These are phyloP conservation scores for Backusella morwellensis DNA, from an alignment of 192 early-diverging fungal species.

Conservation along the genomic window DNA sequence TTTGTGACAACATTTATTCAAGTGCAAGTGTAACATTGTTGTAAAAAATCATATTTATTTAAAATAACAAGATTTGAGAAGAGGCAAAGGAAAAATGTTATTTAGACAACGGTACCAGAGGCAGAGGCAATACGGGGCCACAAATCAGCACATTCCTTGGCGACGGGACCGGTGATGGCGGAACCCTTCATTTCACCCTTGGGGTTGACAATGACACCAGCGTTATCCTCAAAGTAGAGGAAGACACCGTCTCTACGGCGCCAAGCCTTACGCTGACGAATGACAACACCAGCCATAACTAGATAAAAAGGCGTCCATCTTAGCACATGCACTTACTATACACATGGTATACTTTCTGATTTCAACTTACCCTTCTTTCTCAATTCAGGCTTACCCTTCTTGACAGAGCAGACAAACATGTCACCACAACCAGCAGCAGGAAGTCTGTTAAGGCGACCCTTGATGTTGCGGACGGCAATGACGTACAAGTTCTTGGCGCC, in stretches of 20 bases:
- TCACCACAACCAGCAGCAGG: slow-evolving; percentile 98
- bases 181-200: slow-evolving; percentile 46
- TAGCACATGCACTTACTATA: no score
- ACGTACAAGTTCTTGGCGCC: slow-evolving; percentile 99
- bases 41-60: no score
- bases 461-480: slow-evolving; percentile 95
- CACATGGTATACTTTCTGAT: no score
- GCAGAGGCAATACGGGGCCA: slow-evolving; percentile 99
- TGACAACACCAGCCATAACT: slow-evolving; percentile 98
- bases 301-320: neutral
- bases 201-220: slow-evolving; percentile 98
- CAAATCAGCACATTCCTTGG: slow-evolving; percentile 99
- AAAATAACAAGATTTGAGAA: no score
- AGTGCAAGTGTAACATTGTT: no score
- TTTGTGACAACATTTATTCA: no score
- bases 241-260: slow-evolving; percentile 98
- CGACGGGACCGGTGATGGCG: slow-evolving; percentile 99
- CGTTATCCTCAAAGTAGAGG: slow-evolving; percentile 99
- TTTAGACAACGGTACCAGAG: slow-evolving; percentile 69
- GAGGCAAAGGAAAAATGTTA: neutral
- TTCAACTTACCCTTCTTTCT: slow-evolving; percentile 91
- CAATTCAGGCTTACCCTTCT: slow-evolving; percentile 99
- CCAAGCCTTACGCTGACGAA: slow-evolving; percentile 99
- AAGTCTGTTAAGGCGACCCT: slow-evolving; percentile 94
- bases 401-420: slow-evolving; percentile 99